Evolutionary conservation across 305 asterid genomes (phyloP).

Genomic region (Euphrasia arctica): DNA sequence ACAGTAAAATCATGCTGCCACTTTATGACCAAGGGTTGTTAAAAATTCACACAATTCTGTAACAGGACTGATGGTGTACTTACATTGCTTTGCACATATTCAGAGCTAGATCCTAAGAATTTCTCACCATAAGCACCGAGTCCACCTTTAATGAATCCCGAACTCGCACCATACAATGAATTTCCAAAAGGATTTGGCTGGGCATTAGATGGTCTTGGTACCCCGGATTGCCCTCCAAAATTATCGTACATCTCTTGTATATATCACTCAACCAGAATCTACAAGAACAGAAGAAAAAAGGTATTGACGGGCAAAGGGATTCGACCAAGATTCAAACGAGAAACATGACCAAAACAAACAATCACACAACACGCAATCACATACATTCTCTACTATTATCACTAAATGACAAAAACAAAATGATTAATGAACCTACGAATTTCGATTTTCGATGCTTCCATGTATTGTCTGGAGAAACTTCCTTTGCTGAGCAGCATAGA

Average conservation of each 20-base stretch:
- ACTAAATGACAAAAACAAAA: background rate
- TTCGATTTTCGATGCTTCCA: slow-evolving; percentile 3
- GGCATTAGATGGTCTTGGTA: background rate
- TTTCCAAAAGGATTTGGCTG: background rate
- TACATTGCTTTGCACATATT: slow-evolving; percentile 7
- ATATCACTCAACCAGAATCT: background rate
- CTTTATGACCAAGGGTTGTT: background rate
- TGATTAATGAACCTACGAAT: background rate
- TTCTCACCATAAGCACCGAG: slow-evolving; percentile 11
- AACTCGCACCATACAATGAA: slow-evolving; percentile 3
- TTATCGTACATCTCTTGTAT: slow-evolving; percentile 3
- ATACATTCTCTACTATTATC: background rate
- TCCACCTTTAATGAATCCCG: slow-evolving; percentile 3
- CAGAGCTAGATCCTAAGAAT: slow-evolving; percentile 7
- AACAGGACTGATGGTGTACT: background rate
- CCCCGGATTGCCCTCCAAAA: background rate
- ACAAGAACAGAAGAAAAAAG: background rate
- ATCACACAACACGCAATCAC: background rate
- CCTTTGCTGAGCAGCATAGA: background rate
- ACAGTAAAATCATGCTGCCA: background rate
- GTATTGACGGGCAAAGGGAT: slow-evolving; percentile 2
- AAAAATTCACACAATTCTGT: background rate
- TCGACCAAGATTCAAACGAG: background rate
- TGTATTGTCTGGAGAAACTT: slow-evolving; percentile 5
- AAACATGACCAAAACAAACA: background rate